These are phyloP conservation scores for Carpinus viminea DNA, from an alignment of 306 rosid genomes.

Conservation along the genomic window DNA sequence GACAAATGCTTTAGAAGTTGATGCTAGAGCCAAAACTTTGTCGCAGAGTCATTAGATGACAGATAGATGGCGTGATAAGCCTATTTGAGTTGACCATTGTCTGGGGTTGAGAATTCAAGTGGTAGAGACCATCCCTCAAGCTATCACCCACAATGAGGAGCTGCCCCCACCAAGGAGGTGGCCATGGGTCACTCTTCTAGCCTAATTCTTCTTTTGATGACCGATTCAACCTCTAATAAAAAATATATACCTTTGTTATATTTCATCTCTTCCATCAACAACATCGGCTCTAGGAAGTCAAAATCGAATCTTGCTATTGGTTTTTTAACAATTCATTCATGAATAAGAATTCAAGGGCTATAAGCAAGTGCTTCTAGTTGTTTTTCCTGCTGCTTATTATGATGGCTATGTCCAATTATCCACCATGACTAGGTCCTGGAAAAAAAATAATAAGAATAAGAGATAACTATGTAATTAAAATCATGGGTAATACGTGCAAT, in stretches of 20 bases:
- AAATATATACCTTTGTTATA: not conserved
- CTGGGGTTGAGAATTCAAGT: no score
- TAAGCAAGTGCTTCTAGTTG: not conserved
- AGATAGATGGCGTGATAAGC: no score
- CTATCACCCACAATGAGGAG: not conserved
- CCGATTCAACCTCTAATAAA: not conserved
- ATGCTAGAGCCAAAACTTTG: no score
- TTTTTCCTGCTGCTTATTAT: not conserved
- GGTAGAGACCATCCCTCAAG: not conserved
- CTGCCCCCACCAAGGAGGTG: constrained; percentile 5
- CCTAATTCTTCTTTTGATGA: not conserved
- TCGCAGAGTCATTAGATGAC: no score
- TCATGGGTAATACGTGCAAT: no score
- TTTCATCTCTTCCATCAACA: not conserved
- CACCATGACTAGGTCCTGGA: no score
- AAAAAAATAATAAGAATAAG: no score
- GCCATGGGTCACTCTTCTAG: not conserved
- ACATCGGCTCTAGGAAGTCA: no score
- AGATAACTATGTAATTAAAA: no score
- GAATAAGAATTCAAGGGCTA: not conserved
- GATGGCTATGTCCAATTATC: not conserved
- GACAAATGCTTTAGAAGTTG: no score
- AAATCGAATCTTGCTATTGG: no score
- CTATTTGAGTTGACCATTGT: no score
- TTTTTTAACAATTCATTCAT: not conserved